Conservation (phyloP, 176 grass and related monocot genomes). For the Bromus sterilis region DNA sequence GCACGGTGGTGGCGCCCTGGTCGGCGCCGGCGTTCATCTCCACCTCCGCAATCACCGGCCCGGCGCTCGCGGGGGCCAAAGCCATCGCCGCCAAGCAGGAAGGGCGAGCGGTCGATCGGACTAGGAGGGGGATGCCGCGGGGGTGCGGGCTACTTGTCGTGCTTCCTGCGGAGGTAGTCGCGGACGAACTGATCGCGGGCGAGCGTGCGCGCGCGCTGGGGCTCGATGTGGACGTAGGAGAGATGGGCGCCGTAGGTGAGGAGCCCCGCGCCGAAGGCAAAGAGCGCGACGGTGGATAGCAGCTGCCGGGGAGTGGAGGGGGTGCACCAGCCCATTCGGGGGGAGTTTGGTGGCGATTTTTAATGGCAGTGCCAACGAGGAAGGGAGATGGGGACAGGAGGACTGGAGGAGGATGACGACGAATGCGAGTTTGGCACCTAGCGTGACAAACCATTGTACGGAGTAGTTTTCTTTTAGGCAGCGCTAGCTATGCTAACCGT, state of each 20-base stretch:
- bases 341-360: conserved; percentile 7
- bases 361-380: neutral
- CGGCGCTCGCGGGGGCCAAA: conserved; percentile 26
- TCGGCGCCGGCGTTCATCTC: conserved; percentile 68
- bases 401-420: neutral
- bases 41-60: conserved; percentile 58
- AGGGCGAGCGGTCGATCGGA: neutral
- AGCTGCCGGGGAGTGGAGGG: conserved; percentile 60
- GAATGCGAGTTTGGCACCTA: too few species aligned
- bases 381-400: neutral
- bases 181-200: conserved; percentile 72
- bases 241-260: conserved; percentile 51
- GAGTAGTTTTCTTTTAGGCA: too few species aligned
- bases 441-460: too few species aligned
- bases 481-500: too few species aligned
- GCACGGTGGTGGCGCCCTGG: conserved; percentile 42
- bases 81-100: conserved; percentile 25
- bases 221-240: conserved; percentile 53
- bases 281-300: conserved; percentile 37
- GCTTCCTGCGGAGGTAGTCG: conserved; percentile 51
- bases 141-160: conserved; percentile 25
- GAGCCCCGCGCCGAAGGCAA: conserved; percentile 44
- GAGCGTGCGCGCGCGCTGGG: conserved; percentile 57
- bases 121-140: neutral
- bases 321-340: conserved; percentile 58